Evolutionary conservation across 2,329 filamentous ascomycete genomes (phyloP), one percentile per base, ranked within the genome.

Genomic region (Fusarium sororula): DNA sequence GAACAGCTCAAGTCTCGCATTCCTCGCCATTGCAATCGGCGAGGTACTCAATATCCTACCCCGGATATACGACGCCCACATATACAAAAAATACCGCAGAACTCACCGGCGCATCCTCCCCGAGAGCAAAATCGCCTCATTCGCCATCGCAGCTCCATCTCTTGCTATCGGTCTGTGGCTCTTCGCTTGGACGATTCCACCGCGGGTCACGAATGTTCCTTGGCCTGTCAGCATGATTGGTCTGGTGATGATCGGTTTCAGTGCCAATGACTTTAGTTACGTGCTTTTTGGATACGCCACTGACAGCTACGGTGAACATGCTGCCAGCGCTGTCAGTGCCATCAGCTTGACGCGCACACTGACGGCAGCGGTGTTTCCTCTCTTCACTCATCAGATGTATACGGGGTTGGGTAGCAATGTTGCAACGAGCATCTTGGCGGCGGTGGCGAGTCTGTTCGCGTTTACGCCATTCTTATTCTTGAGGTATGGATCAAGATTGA

Each of bases 151-250:
- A 1, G 65, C 63, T 10, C 65, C 65, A 18, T 28, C 54, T 7
- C 65, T 68, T 24, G 65, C 63, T 9, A 24, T 68, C 6, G 65
- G 54, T 3, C 24, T 68, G 2, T 68, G 65, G 65, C 63, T 68
- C 5, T 68, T 68, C 6, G 65, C 65, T 12, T 68, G 65, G 65
- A 68, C 65, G 2, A 61, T 68, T 18, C 63, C 65, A 9, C 63
- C 65, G 5, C 24, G 65, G 9, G 65, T 68, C 1, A 67, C 65
- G 2, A 15, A 12, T 18, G 41, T 62, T 20, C 63, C 65, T 6
- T 68, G 65, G 65, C 47, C 63, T 15, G 35, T 68, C 7, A 68
- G 65, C 22, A 68, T 68, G 65, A 68, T 68, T 38, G 63, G 65
- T 22, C 18, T 68, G 12, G 20, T 62, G 1, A 47, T 68, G 22